These are phyloP conservation scores for Lachancea sp. DNA, from an alignment of 805 yeast genomes.

Conservation along the genomic window DNA sequence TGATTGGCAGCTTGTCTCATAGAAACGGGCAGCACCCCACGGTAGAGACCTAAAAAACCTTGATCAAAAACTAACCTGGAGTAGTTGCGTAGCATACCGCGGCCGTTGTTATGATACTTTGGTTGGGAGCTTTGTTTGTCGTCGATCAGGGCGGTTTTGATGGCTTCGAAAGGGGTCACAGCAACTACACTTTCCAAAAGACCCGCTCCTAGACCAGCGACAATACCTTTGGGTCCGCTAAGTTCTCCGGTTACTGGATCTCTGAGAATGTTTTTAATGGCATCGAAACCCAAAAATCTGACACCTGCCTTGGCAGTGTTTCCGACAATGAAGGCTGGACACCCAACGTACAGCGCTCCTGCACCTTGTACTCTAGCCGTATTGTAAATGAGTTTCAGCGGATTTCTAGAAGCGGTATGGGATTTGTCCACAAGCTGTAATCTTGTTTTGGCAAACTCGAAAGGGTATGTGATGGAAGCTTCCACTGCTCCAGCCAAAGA, in stretches of 20 bases:
- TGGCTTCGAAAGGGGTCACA: slow-evolving; percentile 95
- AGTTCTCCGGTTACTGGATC: slow-evolving; percentile 78
- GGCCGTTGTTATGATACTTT: slow-evolving; percentile 55
- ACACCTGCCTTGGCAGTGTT: slow-evolving; percentile 96
- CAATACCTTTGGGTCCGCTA: slow-evolving; percentile 82
- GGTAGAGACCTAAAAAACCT: slow-evolving; percentile 78
- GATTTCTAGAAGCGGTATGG: slow-evolving; percentile 68
- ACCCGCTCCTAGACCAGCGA: slow-evolving; percentile 98
- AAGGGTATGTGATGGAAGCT: slow-evolving; percentile 88
- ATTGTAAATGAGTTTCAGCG: slow-evolving; percentile 69
- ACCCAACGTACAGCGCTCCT: slow-evolving; percentile 79
- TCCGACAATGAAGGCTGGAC: slow-evolving; percentile 94
- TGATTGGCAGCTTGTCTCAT: slow-evolving; percentile 94
- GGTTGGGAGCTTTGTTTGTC: slow-evolving; percentile 77
- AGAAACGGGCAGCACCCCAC: slow-evolving; percentile 88
- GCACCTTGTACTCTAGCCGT: slow-evolving; percentile 76
- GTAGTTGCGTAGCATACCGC: slow-evolving; percentile 47
- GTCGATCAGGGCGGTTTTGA: slow-evolving; percentile 92
- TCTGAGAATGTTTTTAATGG: slow-evolving; percentile 66
- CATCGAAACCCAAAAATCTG: slow-evolving; percentile 86
- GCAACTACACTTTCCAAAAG: slow-evolving; percentile 85
- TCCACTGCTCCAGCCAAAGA: slow-evolving; percentile 96
- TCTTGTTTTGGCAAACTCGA: slow-evolving; percentile 94
- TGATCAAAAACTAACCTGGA: slow-evolving; percentile 57
- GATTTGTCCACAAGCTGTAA: slow-evolving; percentile 71